These are phyloP conservation scores for Penicillium sp. DNA, from an alignment of 2,329 filamentous ascomycete genomes.

Conservation along the genomic window DNA sequence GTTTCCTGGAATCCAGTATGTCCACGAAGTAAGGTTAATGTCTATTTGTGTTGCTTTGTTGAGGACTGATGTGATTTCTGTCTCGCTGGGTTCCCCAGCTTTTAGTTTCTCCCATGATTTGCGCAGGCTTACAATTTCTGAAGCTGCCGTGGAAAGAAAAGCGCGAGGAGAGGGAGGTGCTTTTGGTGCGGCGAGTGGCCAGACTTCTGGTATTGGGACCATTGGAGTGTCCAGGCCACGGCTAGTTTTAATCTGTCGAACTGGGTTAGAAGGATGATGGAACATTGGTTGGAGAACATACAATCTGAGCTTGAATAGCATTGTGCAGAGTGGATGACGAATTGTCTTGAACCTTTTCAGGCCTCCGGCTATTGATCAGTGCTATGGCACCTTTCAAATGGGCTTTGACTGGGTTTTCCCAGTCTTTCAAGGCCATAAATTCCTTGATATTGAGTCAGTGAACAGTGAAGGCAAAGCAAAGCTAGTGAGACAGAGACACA, in stretches of 20 bases:
- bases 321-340: conserved; percentile 19
- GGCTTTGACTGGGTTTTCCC: conserved; percentile 20
- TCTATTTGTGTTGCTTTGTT: conserved; percentile 24
- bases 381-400: conserved; percentile 33
- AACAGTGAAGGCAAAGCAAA: neutral
- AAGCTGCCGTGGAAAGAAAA: conserved; percentile 21
- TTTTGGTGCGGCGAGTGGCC: conserved; percentile 22
- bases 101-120: conserved; percentile 21
- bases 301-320: conserved; percentile 28
- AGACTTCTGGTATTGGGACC: conserved; percentile 24
- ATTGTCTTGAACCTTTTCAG: conserved; percentile 12
- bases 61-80: conserved; percentile 14
- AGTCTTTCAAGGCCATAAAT: conserved; percentile 27
- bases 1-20: conserved; percentile 22
- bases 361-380: conserved; percentile 24
- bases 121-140: conserved; percentile 26
- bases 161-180: conserved; percentile 15
- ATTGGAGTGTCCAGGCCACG: conserved; percentile 17
- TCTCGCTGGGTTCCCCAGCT: neutral
- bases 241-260: conserved; percentile 24
- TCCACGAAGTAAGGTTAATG: conserved; percentile 24
- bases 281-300: conserved; percentile 8
- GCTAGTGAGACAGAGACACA: neutral
- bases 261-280: neutral
- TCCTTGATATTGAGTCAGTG: conserved; percentile 18